Conservation (phyloP, 768 basidiomycete genomes). For the Tulasnella sp. region DNA sequence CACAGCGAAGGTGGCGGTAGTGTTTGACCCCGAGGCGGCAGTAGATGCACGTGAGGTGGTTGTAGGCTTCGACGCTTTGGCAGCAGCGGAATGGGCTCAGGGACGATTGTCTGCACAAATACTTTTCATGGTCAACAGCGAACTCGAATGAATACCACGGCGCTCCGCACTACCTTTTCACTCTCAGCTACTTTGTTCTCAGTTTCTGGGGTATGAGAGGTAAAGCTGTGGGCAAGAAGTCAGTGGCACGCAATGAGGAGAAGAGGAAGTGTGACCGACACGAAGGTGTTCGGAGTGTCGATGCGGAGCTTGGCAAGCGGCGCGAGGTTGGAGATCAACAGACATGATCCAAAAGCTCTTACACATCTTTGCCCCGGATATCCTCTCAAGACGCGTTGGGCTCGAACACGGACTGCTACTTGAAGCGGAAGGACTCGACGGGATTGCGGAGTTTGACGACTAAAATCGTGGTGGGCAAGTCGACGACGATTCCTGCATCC, state of each 20-base stretch:
- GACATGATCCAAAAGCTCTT: conserved; percentile 64
- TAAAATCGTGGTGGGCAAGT: too few relatives aligned
- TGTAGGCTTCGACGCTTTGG: conserved; percentile 34
- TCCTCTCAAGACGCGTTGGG: too few relatives aligned
- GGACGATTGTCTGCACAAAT: conserved; percentile 42
- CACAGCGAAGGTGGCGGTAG: conserved; percentile 21
- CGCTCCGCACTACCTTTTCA: conserved; percentile 45
- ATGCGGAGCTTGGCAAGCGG: too few relatives aligned
- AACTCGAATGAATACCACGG: not conserved
- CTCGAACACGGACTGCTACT: too few relatives aligned
- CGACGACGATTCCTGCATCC: too few relatives aligned
- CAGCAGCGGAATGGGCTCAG: conserved; percentile 40
- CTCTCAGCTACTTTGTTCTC: conserved; percentile 74
- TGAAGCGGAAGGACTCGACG: too few relatives aligned
- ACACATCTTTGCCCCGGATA: too few relatives aligned
- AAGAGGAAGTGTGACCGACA: conserved; percentile 37
- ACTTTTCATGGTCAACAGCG: too few relatives aligned
- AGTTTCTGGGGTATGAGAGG: conserved; percentile 71
- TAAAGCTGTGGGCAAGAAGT: conserved; percentile 43
- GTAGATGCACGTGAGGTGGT: conserved; percentile 32
- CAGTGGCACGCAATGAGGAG: too few relatives aligned
- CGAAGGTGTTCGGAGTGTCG: conserved; percentile 85
- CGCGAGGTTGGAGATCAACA: conserved; percentile 79
- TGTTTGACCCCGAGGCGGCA: conserved; percentile 31
- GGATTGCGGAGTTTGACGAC: too few relatives aligned